Evolutionary conservation across 331 rosid species (phyloP), one percentile per base, ranked within the genome.

Genomic region (Quercus tomentella): DNA sequence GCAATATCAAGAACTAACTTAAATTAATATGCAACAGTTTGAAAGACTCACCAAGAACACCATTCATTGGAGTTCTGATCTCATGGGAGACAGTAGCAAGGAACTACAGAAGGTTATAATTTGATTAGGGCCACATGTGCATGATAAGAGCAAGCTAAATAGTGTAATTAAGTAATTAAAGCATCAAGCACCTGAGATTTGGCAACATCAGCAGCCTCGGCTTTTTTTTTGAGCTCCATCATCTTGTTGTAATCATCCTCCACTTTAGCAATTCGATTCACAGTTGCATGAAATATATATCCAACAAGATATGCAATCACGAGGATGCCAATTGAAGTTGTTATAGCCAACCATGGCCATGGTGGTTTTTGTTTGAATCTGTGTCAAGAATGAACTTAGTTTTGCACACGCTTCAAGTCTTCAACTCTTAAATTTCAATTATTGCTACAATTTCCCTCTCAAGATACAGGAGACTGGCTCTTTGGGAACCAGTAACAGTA

Each of bases 21-120:
- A 61, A 30, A 76, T 61, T 26, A 23, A 10, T 72, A 7, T 0
- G 65, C 41, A 52, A 21, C 70, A 60, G 41, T 67, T 22, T 43
- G 45, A 45, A 78, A 75, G 62, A 82, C 97, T 89, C 86, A 96
- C 99, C 99, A 28, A 91, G 89, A 82, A 93, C 98, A 73, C 97
- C 97, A 63, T 93, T 96, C 97, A 91, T 93, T 52, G 99, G 99
- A 37, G 97, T 93, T 84, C 97, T 88, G 88, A 96, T 96, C 90
- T 91, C 97, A 70, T 96, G 94, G 60, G 97, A 96, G 75, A 95
- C 98, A 20, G 97, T 93, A 35, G 99, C 97, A 62, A 96, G 97
- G 82, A 96, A 96, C 99, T 96, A 80, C 88, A 88, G 28, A 71
- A 25, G 52, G 73, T 45, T 60, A 31, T 86, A 73, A 72, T 25